Evolutionary conservation across 768 basidiomycete genomes (phyloP), one percentile per base, ranked within the genome.

Genomic region (Russula sp.): DNA sequence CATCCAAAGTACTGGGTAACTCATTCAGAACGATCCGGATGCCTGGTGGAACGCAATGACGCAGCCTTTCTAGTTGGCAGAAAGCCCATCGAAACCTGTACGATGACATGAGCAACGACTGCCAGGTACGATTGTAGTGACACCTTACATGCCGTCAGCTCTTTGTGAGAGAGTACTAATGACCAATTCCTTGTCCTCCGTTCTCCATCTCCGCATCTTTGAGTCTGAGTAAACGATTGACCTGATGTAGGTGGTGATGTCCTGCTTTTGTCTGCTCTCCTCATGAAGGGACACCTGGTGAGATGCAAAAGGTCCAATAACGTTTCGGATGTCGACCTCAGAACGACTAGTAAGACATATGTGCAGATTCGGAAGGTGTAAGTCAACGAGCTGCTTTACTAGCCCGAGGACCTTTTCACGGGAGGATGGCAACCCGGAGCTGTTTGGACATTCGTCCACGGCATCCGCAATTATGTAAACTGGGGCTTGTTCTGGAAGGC

Each of bases 331-430:
- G 42, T 56, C 55, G 44, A 44, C 5, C 42, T 42, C 55, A 11
- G 55, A 40, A 14, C 55, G 55, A n/a, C 55, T 56, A 16, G 55
- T 56, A 13, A 56, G 31, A 37, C 55, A 56, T 18, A 56, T 34
- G 2, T 40, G 55, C 18, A 56, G 31, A 34, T 54, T 56, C 31
- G 55, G 44, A 31, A 56, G 44, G 31, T 31, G 16, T 31, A 56
- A 34, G 27, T 42, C 40, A 34, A 34, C 3, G 20, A 56, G 40
- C 32, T 32, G 14, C 32, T 56, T 34, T 20, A 56, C 8, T 18
- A 56, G 44, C 3, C 27, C 42, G 8, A 56, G 55, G 32, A 45
- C 32, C 32, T 56, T 45, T 32, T 56, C 42, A n/a, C 55, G 55
- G 32, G 55, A 20, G n/a, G 55, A 45, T 34, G 44, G 55, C 16